Percentiles rank a stretch among this genome's conserved stretches.
Conservation (phyloP, 257 asterid species). For the Avicennia marina region DNA sequence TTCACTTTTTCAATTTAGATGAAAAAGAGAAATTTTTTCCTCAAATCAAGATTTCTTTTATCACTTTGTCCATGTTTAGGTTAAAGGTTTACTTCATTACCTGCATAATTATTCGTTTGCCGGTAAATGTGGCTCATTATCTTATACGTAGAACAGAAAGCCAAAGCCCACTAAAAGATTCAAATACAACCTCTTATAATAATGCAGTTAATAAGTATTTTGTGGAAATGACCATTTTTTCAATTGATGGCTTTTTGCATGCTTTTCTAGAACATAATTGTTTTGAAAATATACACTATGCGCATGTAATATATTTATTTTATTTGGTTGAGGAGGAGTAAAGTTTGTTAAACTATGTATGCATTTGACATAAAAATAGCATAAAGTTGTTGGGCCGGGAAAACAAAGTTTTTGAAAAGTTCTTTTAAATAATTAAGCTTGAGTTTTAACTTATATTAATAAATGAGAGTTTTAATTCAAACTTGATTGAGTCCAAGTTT, state of each 20-base stretch:
- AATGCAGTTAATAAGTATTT: not conserved
- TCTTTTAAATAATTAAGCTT: no score
- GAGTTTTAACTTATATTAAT: no score
- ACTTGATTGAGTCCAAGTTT: no score
- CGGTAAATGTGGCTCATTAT: conserved; percentile 8
- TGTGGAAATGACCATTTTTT: no score
- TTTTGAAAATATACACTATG: no score
- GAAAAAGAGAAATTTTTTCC: not conserved
- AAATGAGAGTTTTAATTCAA: no score
- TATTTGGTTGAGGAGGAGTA: no score
- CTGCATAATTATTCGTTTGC: not conserved
- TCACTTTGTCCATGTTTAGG: conserved; percentile 14
- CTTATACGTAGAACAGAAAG: not conserved
- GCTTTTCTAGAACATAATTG: not conserved
- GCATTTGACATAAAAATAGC: no score
- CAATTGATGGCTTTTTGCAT: not conserved
- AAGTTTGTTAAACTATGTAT: no score
- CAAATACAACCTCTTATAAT: conserved; percentile 20
- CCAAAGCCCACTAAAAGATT: conserved; percentile 7
- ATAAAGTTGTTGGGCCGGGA: no score
- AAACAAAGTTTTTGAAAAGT: no score
- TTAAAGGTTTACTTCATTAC: conserved; percentile 17
- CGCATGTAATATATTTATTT: no score
- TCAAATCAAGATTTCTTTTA: conserved; percentile 20
- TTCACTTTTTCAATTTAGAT: not conserved